phyloP scores from a whole-genome alignment of 225 moss, liverwort and hornwort genomes.

The Pseudoscleropodium purum region DNA sequence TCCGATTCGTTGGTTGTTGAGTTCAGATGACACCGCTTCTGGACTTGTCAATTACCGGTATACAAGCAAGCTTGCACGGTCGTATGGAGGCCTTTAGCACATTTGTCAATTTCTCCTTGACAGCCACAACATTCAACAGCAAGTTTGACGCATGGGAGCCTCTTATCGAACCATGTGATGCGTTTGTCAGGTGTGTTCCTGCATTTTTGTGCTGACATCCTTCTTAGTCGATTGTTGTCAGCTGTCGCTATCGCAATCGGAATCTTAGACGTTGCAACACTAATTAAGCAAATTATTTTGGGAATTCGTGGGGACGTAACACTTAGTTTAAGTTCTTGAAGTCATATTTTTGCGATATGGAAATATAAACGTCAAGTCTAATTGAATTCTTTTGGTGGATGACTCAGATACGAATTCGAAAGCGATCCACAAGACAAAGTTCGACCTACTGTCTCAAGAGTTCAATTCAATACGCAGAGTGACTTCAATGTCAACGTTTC shows the following conservation, averaged over 20 bases:
- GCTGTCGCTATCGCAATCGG: background rate
- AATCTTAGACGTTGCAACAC: background rate
- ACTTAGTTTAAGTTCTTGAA: background rate
- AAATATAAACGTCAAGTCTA: background rate
- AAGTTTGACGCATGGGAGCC: conserved; percentile 88
- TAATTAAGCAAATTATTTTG: background rate
- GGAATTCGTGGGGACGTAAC: background rate
- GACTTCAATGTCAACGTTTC: conserved; percentile 73
- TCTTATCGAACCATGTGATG: conserved; percentile 70
- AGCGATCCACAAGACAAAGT: conserved; percentile 53
- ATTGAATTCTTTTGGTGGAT: background rate
- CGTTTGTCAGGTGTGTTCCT: conserved; percentile 56
- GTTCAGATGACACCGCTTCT: conserved; percentile 89
- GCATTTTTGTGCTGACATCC: background rate
- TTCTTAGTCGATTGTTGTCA: background rate
- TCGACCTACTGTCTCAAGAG: conserved; percentile 59
- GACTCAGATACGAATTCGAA: conserved; percentile 38
- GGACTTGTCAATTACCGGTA: conserved; percentile 49
- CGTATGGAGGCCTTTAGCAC: conserved; percentile 69
- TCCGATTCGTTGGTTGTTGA: background rate
- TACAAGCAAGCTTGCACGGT: conserved; percentile 65
- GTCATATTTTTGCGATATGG: background rate
- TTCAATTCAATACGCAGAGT: conserved; percentile 58
- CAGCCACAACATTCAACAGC: conserved; percentile 70
- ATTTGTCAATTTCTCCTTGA: conserved; percentile 52